Evolutionary conservation across 2,329 filamentous ascomycete species (phyloP).

Genomic region (Scedosporium boydii): DNA sequence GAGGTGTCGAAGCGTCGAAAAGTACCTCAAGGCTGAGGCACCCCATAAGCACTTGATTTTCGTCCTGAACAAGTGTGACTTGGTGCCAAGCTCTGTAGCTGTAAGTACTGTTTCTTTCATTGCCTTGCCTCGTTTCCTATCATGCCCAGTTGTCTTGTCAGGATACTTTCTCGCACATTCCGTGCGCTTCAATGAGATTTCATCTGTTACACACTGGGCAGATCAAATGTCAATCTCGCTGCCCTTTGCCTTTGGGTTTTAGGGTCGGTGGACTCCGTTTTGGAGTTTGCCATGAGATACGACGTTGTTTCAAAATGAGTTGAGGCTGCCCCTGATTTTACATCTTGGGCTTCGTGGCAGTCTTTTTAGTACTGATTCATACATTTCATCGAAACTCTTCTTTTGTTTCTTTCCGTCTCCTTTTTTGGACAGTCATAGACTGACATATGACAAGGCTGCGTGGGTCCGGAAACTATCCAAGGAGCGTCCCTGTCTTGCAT

Average conservation of each 20-base stretch:
- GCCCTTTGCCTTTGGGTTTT: slow-evolving; percentile 26
- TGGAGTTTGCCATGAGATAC: slow-evolving; percentile 69
- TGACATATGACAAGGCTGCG: slow-evolving; percentile 54
- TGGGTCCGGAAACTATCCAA: slow-evolving; percentile 88
- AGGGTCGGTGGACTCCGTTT: slow-evolving; percentile 73
- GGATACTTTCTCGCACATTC: slow-evolving; percentile 54
- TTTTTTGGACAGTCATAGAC: slow-evolving; percentile 10
- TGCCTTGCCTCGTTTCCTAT: slow-evolving; percentile 9
- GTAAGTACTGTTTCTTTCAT: slow-evolving; percentile 54
- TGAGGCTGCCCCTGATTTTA: slow-evolving; percentile 64
- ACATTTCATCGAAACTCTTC: slow-evolving; percentile 33
- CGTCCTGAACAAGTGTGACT: slow-evolving; percentile 47
- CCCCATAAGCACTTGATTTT: slow-evolving; percentile 81
- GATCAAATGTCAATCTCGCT: slow-evolving; percentile 54
- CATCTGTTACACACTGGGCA: slow-evolving; percentile 99
- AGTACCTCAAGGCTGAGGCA: slow-evolving; percentile 86
- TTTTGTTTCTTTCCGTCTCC: slow-evolving; percentile 7
- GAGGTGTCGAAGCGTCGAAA: slow-evolving; percentile 67
- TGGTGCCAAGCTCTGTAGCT: slow-evolving; percentile 85
- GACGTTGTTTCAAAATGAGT: slow-evolving; percentile 91
- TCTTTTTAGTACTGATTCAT: slow-evolving; percentile 99
- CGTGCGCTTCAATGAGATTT: slow-evolving; percentile 61
- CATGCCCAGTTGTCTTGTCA: slow-evolving; percentile 67
- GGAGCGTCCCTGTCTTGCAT: slow-evolving; percentile 87
- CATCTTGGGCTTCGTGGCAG: slow-evolving; percentile 52